Base-by-base conservation (phyloP, 108 stramenopile species). In the Halocafeteria seosinensis region DNA sequence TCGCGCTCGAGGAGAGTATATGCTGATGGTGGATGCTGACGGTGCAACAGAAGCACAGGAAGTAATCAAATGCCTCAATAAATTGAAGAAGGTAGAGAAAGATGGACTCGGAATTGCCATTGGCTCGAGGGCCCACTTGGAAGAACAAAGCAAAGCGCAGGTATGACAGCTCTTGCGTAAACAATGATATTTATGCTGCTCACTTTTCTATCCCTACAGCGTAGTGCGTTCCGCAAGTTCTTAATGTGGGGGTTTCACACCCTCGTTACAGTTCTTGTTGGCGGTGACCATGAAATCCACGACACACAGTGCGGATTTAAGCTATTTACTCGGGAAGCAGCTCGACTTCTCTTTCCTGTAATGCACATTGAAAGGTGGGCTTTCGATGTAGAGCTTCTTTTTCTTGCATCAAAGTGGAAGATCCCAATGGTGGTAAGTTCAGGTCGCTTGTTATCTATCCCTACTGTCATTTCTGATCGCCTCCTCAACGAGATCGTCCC, bases 281-380 rank as follows among this genome's bases (percentile, higher is more conserved):
- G 70, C 11, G 57, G 71, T 27, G 38, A 53, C 32, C 9, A 36
- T 3, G n/a, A 28, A 9, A 55, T 81, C 58, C 57, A 63, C 37
- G 80, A 81, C 73, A 81, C 81, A n/a, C 81, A 81, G 71, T 81
- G 81, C 71, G 61, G 81, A 25, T 81, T 81, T 72, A 81, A 81
- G 63, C 62, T 81, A 5, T 75, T 81, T 42, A 61, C 76, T 31
- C 42, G 69, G 9, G 1, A 6, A 1, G n/a, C 36, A 1, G 65
- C 70, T 31, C 26, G 24, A 12, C 33, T 70, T 27, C n/a, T 75
- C 26, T 78, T 78, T 64, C 25, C 38, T 13, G 65, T 58, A 26
- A 37, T 78, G 33, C 77, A 76, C 42, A 36, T 61, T 1, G 66
- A 74, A 28, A 67, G 81, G 24, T 81, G 81, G 81, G 76, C 76